Evolutionary conservation across 495 filamentous ascomycete species (phyloP), one percentile per base, ranked within the genome.

Genomic region (Friedmanniomyces endolithicus): DNA sequence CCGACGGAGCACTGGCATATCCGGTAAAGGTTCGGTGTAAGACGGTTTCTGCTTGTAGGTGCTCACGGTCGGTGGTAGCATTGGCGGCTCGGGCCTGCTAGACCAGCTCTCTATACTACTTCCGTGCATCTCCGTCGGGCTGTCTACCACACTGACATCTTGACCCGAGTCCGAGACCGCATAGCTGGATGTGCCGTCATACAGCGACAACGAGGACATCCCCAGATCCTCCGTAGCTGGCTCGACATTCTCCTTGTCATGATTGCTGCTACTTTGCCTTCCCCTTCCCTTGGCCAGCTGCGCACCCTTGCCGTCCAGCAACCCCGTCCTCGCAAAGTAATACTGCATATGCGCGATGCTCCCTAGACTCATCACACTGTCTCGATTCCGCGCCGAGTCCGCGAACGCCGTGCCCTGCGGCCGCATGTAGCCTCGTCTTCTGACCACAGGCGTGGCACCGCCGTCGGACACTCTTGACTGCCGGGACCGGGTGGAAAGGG

Each of bases 321-420:
- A 68, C 2, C 92, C 92, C 2, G 92, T 98, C 48, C 94, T 77
- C 35, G 92, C 90, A 67, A 98, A 98, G 67, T 97, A 98, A 68
- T 98, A 95, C 64, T 98, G 92, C 61, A 98, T 71, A 71, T 98
- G 92, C 45, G 90, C 88, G 62, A 98, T 98, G 65, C 89, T 95
- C 23, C 92, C 92, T 57, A 98, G 71, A 65, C 86, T 95, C 77
- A 96, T 82, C 52, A 98, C 92, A 62, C 88, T 95, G 58, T 97
- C 89, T 55, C 92, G 75, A 43, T 87, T 85, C 59, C 80, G 80
- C 49, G 92, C 92, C 33, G 92, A 97, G 27, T 84, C 83, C 11
- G 92, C 85, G 67, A 98, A 98, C 62, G 87, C 79, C 33, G 86
- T 95, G 25, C 84, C 87, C 67, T 90, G 86, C 0, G 94, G 89